Base-by-base conservation (phyloP, 2,329 filamentous ascomycete species). In the Cadophora luteo-olivacea region DNA sequence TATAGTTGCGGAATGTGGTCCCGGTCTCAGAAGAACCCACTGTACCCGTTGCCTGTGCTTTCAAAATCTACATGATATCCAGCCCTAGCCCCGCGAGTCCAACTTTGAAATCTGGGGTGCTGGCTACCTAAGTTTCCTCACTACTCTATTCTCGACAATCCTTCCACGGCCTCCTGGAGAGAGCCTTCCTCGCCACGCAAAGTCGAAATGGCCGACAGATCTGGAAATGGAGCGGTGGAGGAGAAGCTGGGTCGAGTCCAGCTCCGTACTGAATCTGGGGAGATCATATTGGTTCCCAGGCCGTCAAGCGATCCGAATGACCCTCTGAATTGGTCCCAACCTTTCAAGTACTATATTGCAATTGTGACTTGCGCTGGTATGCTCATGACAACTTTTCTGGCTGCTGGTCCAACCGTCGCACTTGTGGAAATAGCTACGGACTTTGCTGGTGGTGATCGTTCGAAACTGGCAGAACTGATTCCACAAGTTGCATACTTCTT, bases 251-350 rank as follows among this genome's bases (percentile, higher is more conserved):
- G 71, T 38, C 65, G 65, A 24, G 68, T 72, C 11, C 71, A 72
- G n/a, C 64, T 72, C 19, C 68, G 68, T 11, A 64, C 64, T 22
- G 68, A 69, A 32, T 67, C 64, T 25, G 69, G 75, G 9, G 75
- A 74, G 33, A 75, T 76, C 48, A 74, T 75, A 45, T 68, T 76
- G 36, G 69, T 77, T n/a, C 75, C 75, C 19, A 72, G 70, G 33
- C 79, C 78, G 7, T 78, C 74, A 25, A 72, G 71, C 8, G 78
- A 80, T 67, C 78, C 77, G 16, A 77, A 80, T 33, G 78, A 80
- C 66, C 79, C 79, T 2, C 65, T 81, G 22, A 81, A 81, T 52
- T 80, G 79, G 78, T 70, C 65, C 8, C 57, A 64, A 32, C 64
- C 66, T 24, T 70, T 68, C 60, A 70, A 70, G 38, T 61, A 64